Percentiles rank a stretch among this genome's conserved stretches.
Conservation (phyloP, 352 stramenopile species). For the Phytophthora citrophthora region DNA sequence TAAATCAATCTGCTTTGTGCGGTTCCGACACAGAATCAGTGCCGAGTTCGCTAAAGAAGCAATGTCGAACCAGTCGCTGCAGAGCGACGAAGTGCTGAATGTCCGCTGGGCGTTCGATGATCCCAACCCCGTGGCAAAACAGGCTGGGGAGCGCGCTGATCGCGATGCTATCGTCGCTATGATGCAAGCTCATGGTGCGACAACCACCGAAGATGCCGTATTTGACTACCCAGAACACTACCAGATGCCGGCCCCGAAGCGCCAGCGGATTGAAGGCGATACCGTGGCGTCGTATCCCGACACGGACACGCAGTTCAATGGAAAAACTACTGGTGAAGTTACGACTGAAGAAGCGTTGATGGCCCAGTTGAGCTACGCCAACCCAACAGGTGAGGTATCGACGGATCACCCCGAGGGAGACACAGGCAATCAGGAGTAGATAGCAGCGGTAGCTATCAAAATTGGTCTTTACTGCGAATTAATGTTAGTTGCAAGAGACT, state of each 20-base stretch:
- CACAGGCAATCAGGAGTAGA: constrained; percentile 10
- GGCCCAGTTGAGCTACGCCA: constrained; percentile 67
- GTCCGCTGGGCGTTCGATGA: constrained; percentile 94
- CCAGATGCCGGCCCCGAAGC: constrained; percentile 73
- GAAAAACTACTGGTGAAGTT: not conserved
- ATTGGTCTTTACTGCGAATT: constrained; percentile 21
- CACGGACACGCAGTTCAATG: constrained; percentile 66
- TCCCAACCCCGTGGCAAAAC: constrained; percentile 93
- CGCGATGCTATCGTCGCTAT: constrained; percentile 90
- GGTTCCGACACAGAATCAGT: constrained; percentile 81
- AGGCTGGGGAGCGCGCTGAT: constrained; percentile 85
- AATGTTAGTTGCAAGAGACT: constrained; percentile 13
- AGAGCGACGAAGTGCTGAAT: constrained; percentile 91
- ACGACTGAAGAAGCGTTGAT: constrained; percentile 41
- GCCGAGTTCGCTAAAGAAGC: constrained; percentile 89
- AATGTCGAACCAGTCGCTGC: constrained; percentile 91
- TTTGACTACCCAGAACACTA: constrained; percentile 86
- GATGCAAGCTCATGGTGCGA: constrained; percentile 71
- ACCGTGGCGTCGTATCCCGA: constrained; percentile 75
- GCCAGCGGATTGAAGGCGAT: constrained; percentile 68
- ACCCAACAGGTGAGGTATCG: constrained; percentile 38
- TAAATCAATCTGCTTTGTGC: constrained; percentile 92
- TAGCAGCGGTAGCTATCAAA: constrained; percentile 10
- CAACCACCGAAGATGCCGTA: constrained; percentile 58
- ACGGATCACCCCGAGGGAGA: constrained; percentile 30